These are phyloP conservation scores for Maudiozyma turicensis DNA, from an alignment of 805 yeast species.

Conservation along the genomic window DNA sequence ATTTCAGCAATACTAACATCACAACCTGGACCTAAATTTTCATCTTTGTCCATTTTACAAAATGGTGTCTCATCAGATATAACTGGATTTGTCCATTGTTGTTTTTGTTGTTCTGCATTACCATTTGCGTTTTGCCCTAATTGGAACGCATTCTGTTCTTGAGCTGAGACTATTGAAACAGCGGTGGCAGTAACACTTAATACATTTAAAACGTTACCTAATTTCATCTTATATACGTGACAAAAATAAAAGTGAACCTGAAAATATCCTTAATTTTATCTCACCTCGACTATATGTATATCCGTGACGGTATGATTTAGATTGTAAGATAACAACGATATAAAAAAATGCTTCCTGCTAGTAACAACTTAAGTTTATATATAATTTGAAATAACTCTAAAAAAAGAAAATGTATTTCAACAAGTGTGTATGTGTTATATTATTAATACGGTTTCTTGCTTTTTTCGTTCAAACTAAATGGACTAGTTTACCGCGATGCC, in stretches of 20 bases:
- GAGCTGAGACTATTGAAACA: not conserved
- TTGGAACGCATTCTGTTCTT: not conserved
- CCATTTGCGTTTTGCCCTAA: not conserved
- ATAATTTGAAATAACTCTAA: no score
- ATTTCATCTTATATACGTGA: not conserved
- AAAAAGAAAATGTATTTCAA: no score
- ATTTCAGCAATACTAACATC: constrained; percentile 39
- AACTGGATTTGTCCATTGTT: not conserved
- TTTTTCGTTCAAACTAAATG: no score
- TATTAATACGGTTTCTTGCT: no score
- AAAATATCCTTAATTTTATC: not conserved
- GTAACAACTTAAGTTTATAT: no score
- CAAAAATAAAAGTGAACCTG: not conserved
- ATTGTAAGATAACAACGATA: no score
- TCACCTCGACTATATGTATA: not conserved
- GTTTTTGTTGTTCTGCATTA: not conserved
- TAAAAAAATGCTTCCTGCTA: no score
- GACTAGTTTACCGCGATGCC: no score
- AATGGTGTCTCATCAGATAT: constrained; percentile 15
- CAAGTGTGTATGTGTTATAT: no score
- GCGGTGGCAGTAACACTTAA: not conserved
- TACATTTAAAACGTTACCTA: not conserved
- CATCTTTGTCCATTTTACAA: constrained; percentile 27
- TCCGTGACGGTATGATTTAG: no score
- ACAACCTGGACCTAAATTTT: constrained; percentile 28